Percentiles rank a stretch among this genome's conserved stretches.
Evolutionary conservation across 2,329 filamentous ascomycete genomes (phyloP).

Genomic region (Ilyonectria mors-panacis): DNA sequence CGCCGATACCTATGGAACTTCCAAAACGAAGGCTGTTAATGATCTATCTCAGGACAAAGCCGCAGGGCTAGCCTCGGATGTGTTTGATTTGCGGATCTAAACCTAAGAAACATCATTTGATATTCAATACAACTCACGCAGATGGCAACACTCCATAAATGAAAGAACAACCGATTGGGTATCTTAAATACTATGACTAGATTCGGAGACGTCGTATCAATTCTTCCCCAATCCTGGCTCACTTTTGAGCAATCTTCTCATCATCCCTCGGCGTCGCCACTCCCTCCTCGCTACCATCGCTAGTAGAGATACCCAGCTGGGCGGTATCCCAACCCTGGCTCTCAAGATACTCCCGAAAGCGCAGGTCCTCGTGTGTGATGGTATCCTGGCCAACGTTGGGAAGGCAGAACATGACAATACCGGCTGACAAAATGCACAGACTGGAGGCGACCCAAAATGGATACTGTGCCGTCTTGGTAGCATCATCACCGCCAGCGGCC

Average conservation of each 20-base stretch:
- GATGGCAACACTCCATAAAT: background rate
- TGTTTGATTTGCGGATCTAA: background rate
- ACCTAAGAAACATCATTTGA: background rate
- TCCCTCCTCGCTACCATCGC: slow-evolving; percentile 37
- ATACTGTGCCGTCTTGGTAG: slow-evolving; percentile 79
- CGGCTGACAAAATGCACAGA: slow-evolving; percentile 82
- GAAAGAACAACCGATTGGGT: background rate
- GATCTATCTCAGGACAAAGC: slow-evolving; percentile 9
- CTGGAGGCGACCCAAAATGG: slow-evolving; percentile 90
- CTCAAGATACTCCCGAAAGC: slow-evolving; percentile 82
- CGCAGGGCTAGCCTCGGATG: background rate
- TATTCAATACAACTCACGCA: background rate
- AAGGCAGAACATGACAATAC: slow-evolving; percentile 71
- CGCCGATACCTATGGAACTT: slow-evolving; percentile 51
- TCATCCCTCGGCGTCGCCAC: background rate
- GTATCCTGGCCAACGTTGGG: slow-evolving; percentile 89
- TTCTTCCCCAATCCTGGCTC: background rate
- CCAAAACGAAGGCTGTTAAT: background rate
- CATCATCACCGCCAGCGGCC: slow-evolving; percentile 68
- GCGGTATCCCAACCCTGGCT: slow-evolving; percentile 82
- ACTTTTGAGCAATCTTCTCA: slow-evolving; percentile 28
- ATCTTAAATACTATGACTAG: background rate
- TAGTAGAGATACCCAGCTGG: slow-evolving; percentile 64
- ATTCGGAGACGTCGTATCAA: background rate
- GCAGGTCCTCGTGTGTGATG: slow-evolving; percentile 81